Evolutionary conservation across 202 grass and related monocot species (phyloP).

Genomic region (Schoenoplectus triqueter): DNA sequence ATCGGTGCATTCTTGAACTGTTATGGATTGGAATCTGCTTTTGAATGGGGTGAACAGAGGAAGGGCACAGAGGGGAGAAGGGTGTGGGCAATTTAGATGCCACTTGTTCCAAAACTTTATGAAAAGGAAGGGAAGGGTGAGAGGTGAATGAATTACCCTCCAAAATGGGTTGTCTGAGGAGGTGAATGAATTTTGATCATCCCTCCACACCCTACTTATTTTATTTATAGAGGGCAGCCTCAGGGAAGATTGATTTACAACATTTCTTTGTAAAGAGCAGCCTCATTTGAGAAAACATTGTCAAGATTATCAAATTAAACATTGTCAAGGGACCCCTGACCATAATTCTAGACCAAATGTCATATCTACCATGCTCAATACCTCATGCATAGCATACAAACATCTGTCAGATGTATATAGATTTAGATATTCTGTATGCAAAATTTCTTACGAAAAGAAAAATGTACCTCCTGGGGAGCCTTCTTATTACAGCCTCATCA

Average conservation of each 20-base stretch:
- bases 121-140: background rate
- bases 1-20: constrained; percentile 1
- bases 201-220: background rate
- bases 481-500: constrained; percentile 95
- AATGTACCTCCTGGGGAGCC: constrained; percentile 86
- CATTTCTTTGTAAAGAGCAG: background rate
- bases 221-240: background rate
- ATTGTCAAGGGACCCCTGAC: background rate
- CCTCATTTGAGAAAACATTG: background rate
- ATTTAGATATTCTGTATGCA: background rate
- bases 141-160: background rate
- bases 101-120: background rate
- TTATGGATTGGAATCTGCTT: background rate
- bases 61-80: background rate
- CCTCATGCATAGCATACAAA: background rate
- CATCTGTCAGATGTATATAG: background rate
- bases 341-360: constrained; percentile 13
- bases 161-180: background rate
- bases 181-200: background rate
- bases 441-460: background rate
- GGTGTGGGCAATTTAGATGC: background rate
- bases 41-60: background rate
- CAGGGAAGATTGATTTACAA: background rate
- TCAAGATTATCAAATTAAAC: background rate
- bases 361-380: background rate